phyloP scores from a whole-genome alignment of 2,329 filamentous ascomycete species.

The Chrysosporium queenslandicum region DNA sequence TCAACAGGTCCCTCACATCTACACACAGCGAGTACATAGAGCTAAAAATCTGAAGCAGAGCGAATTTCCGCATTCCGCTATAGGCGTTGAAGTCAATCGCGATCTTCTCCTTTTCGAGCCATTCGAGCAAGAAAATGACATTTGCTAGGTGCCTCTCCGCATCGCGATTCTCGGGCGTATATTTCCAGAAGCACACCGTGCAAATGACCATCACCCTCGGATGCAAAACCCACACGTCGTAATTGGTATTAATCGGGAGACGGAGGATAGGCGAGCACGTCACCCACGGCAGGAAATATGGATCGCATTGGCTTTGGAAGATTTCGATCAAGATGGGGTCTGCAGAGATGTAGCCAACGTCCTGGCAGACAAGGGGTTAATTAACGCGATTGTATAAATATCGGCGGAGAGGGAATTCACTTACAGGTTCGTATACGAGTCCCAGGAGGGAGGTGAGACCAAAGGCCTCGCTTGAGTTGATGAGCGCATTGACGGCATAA shows the following conservation, averaged over 20 bases:
- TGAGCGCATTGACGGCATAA: neutral
- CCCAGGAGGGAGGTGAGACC: neutral
- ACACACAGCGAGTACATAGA: neutral
- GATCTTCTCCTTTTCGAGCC: neutral
- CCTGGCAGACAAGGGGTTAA: neutral
- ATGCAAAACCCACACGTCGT: neutral
- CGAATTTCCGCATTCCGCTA: neutral
- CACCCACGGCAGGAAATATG: constrained; percentile 6
- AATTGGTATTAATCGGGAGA: neutral
- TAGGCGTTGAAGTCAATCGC: neutral
- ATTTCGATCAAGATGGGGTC: constrained; percentile 3
- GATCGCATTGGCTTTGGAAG: neutral
- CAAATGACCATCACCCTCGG: neutral
- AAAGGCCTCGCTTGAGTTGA: constrained; percentile 1
- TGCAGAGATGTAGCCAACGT: constrained; percentile 7
- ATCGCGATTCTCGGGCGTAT: neutral
- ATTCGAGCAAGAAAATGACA: neutral
- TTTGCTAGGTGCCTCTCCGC: neutral
- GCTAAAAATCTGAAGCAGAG: constrained; percentile 1
- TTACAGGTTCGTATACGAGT: constrained; percentile 5
- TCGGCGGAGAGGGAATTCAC: neutral
- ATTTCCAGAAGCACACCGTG: constrained; percentile 2
- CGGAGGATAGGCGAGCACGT: neutral
- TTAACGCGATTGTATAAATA: too few relatives aligned
- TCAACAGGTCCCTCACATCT: neutral